Base-by-base conservation (phyloP, 2,329 filamentous ascomycete species). In the Clarireedia monteithiana region DNA sequence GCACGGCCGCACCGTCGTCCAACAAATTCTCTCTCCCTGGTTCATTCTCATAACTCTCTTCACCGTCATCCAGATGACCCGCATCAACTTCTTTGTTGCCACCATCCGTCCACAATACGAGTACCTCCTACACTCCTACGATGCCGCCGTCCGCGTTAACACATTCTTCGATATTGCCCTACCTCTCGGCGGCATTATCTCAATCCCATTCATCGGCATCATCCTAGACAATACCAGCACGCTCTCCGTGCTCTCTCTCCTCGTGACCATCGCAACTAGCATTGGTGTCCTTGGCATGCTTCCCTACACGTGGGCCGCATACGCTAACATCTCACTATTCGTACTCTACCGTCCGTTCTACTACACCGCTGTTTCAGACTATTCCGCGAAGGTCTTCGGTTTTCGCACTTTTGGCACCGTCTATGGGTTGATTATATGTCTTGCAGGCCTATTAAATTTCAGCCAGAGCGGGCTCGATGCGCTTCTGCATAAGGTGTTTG, bases 21-120 rank as follows among this genome's bases (percentile, higher is more conserved):
- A 89, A 64, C 91, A 96, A 71, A 86, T 96, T 62, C 70, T 74
- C 6, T 89, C 86, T 2, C 86, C 86, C 0, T 96, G 90, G 90
- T 96, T 94, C 69, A 75, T 90, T 17, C 77, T 95, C 39, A 88
- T 95, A 64, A 88, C 88, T 5, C 71, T 90, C 20, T 92, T 95
- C 69, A 95, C 65, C 27, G 77, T 87, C 34, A 72, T 88, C 40
- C 85, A 88, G 69, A 88, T 88, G 84, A 85, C 84, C 2, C 80
- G 86, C 30, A 95, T 95, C 78, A 95, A 95, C 73, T 95, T 91
- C 74, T 95, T 95, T 68, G 89, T 96, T 53, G 89, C 91, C 3
- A 95, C 91, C 2, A 85, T 95, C 60, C 80, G 88, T 2, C 78
- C 85, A 1, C 91, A 96, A 70, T 95, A 95, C 72, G 80, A 83